Evolutionary conservation across 2,329 filamentous ascomycete species (phyloP), one percentile per base, ranked within the genome.

Genomic region (Aspergillus sp.): DNA sequence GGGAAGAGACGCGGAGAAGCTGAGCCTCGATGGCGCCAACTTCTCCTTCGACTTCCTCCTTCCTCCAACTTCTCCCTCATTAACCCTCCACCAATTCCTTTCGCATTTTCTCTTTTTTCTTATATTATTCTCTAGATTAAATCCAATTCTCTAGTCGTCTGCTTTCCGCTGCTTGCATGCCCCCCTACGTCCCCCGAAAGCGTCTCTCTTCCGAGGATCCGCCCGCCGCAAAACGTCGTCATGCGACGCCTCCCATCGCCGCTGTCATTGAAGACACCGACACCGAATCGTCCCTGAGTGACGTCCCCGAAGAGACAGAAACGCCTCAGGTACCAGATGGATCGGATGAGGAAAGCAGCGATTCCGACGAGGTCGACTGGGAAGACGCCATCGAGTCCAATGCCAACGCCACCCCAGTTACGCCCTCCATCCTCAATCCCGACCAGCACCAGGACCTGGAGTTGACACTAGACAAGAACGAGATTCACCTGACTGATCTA

Each of bases 381-480:
- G 85, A 87, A 70, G 82, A 86, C 69, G 83, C 83, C 9, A 78
- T 83, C 52, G 72, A 70, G 77, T 43, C 77, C 78, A 66, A 67
- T 60, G 69, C 57, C 41, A 54, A 25, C 54, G 47, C 60, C 23
- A 47, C 58, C 45, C 54, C 57, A 63, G 70, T 60, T 52, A 72
- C 61, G 62, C 71, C 66, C 25, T 71, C 61, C 62, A 80, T 76
- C 61, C 79, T 82, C 5, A 79, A 82, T 53, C 52, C 21, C 15
- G 39, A 55, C 2, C 80, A 85, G 1, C 81, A 86, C 1, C 88
- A 88, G 10, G 89, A 92, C 70, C 80, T 96, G 36, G 89, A 94
- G 65, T 79, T 96, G 68, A 94, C 89, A 0, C 78, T 96, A 30
- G 72, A 79, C 55, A 74, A 74, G 61, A 73, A 76, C 8, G 82